Evolutionary conservation across 768 basidiomycete genomes (phyloP).

Genomic region (Sarcodon sp.): DNA sequence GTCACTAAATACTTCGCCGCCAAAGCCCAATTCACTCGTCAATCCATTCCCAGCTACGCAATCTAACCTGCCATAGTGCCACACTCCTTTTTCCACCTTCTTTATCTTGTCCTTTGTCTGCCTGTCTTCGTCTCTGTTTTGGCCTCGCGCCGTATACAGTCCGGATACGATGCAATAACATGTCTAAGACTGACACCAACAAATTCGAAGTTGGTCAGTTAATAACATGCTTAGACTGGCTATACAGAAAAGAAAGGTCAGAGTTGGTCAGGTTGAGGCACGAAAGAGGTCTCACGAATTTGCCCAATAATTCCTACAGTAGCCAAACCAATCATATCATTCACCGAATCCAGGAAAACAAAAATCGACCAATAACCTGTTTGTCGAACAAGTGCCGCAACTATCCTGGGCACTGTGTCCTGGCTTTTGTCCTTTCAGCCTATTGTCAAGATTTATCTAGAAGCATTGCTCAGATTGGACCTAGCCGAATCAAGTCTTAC

Average conservation of each 20-base stretch:
- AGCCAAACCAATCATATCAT: constrained; percentile 81
- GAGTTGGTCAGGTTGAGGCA: neutral
- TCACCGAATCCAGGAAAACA: constrained; percentile 70
- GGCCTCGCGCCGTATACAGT: constrained; percentile 25
- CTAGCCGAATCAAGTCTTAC: too few species aligned
- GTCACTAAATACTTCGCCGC: constrained; percentile 46
- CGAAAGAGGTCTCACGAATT: constrained; percentile 44
- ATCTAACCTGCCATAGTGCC: constrained; percentile 83
- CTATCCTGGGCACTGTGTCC: constrained; percentile 51
- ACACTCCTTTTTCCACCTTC: constrained; percentile 45
- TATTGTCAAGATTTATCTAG: too few species aligned
- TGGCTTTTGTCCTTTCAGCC: too few species aligned
- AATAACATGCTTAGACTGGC: constrained; percentile 77
- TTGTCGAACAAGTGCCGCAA: constrained; percentile 60
- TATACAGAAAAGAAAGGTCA: constrained; percentile 19
- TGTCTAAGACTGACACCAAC: constrained; percentile 59
- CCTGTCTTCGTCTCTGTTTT: constrained; percentile 21
- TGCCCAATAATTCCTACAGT: constrained; percentile 92
- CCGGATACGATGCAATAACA: constrained; percentile 39
- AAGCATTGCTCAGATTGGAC: too few species aligned
- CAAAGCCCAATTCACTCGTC: constrained; percentile 77
- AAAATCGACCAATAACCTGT: constrained; percentile 89
- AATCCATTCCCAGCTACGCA: constrained; percentile 76
- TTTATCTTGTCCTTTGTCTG: constrained; percentile 27
- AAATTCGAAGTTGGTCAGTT: constrained; percentile 74